phyloP scores from a whole-genome alignment of 2,329 filamentous ascomycete species.

The Ophiostoma himal-ulmi region DNA sequence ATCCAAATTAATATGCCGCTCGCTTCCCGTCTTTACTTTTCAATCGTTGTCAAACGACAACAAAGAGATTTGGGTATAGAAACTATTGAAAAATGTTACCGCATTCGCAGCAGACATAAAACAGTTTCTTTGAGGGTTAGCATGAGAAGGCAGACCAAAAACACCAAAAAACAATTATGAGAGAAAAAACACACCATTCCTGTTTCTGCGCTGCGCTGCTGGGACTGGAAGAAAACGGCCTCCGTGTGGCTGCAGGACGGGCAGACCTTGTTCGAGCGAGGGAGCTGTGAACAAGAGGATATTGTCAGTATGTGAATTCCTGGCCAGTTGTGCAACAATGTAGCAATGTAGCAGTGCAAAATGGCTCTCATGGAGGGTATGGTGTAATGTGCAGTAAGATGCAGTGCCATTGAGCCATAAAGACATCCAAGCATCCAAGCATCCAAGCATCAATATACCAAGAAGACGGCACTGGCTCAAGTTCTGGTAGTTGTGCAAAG shows the following conservation, averaged over 20 bases:
- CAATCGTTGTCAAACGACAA: not conserved
- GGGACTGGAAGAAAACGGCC: constrained; percentile 97
- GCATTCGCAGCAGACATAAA: constrained; percentile 91
- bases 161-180: not conserved
- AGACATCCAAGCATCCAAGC: not conserved
- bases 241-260: constrained; percentile 79
- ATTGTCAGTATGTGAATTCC: constrained; percentile 31
- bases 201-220: constrained; percentile 92
- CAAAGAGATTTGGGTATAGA: not conserved
- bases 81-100: constrained; percentile 71
- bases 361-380: not conserved
- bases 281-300: constrained; percentile 59
- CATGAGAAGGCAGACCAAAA: not conserved
- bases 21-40: constrained; percentile 10
- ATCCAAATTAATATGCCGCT: not conserved
- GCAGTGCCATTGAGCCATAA: not conserved
- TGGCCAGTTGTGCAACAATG: not conserved
- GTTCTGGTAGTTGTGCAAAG: not conserved
- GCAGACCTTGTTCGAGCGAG: constrained; percentile 79
- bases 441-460: not conserved
- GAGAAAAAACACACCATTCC: constrained; percentile 76
- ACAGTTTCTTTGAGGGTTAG: constrained; percentile 61
- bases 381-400: not conserved
- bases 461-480: not conserved
- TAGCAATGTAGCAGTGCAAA: not conserved